Base-by-base conservation (phyloP, 768 basidiomycete species). In the Boletus tomentosulus region DNA sequence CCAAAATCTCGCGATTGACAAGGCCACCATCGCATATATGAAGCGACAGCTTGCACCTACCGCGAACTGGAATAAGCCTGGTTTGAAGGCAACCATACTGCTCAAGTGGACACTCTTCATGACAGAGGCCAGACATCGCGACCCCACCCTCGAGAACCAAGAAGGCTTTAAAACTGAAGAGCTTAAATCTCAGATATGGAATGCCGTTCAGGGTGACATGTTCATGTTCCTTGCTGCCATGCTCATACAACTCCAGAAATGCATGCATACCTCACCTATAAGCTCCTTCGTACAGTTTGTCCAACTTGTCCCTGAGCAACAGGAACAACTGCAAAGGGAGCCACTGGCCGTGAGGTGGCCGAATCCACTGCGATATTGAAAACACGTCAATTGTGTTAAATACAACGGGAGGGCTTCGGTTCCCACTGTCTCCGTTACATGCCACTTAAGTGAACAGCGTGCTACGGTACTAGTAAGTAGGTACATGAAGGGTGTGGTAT, bases 31-130 rank as follows among this genome's bases (percentile, higher is more conserved):
- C 44, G 57, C 75, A 0, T 83, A 75, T 54, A 84, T 90, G 85
- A 81, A 75, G 22, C 80, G 73, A 51, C 81, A 81, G 55, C 70
- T 89, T 7, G 72, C 76, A 13, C 63, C 78, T 7, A 60, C 76
- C 3, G 71, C 80, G 2, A 70, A 76, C 15, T 93, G 91, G 90
- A 85, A 78, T 50, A 84, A 87, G 19, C 71, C 77, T 1, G 83
- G 84, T 2, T 70, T 96, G 15, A 89, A 86, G 62, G 85, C 90
- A 0, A 77, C 80, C 2, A 63, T 94, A 6, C 70, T 87, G n/a
- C 77, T 97, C 37, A 90, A 91, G 64, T 95, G 92, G 91, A 87
- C 92, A 0, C 76, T 95, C 54, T 91, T 92, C 68, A 74, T 92
- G 59, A 85, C 90, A 1, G 85, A 90, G 57, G 78, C 83, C 6